Percentiles rank a stretch among this genome's conserved stretches.
These are phyloP conservation scores for Scenedesmus sp. DNA, from an alignment of 163 green algal species.

Conservation along the genomic window DNA sequence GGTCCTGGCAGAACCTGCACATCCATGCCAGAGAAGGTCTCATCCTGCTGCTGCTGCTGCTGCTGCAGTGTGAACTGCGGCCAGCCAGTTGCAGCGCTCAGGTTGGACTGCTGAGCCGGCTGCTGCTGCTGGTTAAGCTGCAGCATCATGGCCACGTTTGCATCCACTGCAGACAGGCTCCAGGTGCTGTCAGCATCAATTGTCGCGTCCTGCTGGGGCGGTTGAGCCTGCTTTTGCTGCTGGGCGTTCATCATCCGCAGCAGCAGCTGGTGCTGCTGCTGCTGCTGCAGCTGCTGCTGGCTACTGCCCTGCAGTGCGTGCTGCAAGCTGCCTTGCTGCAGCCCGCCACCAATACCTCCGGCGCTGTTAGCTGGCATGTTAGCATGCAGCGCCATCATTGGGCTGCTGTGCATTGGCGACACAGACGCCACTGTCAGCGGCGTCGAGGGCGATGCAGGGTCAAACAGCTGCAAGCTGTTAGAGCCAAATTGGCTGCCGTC, in stretches of 20 bases:
- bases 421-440: background rate
- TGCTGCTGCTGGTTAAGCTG: constrained; percentile 8
- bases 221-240: constrained; percentile 7
- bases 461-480: background rate
- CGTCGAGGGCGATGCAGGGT: background rate
- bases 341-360: background rate
- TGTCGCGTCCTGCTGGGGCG: background rate
- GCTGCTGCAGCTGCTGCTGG: constrained; percentile 4
- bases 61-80: background rate
- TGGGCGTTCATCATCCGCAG: constrained; percentile 1
- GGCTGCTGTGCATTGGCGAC: constrained; percentile 4
- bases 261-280: constrained; percentile 19
- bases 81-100: background rate
- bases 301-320: background rate
- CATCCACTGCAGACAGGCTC: background rate
- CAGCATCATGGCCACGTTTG: background rate
- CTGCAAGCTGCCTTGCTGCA: background rate
- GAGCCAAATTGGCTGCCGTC: constrained; percentile 13
- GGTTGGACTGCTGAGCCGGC: background rate
- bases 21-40: background rate
- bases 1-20: background rate
- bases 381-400: background rate
- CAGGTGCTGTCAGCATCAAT: background rate
- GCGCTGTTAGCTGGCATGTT: background rate
- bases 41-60: background rate